phyloP scores from a whole-genome alignment of 2,329 filamentous ascomycete species.

The Tolypocladium ophioglossoides region DNA sequence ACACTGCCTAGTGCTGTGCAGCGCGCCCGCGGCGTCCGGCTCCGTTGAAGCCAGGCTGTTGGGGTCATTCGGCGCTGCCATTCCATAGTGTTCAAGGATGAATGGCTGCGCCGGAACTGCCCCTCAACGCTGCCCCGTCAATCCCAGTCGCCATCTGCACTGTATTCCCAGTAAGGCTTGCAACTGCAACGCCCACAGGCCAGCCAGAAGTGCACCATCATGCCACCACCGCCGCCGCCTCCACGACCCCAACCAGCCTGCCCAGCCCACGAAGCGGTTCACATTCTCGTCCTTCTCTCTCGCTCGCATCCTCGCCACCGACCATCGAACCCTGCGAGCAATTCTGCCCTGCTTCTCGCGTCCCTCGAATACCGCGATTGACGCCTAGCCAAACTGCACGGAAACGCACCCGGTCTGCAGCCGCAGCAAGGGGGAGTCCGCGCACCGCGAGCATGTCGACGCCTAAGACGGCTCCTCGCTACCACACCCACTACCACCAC shows the following conservation, averaged over 20 bases:
- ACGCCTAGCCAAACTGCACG: background rate
- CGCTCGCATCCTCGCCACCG: background rate
- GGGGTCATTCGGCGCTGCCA: background rate
- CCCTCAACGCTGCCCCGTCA: background rate
- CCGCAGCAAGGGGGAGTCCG: constrained; percentile 1
- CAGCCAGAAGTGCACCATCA: background rate
- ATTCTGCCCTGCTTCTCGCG: background rate
- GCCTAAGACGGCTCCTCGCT: constrained; percentile 61
- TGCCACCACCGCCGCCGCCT: background rate
- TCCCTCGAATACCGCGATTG: background rate
- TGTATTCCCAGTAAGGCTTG: background rate
- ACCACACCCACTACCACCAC: constrained; percentile 57
- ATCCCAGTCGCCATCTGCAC: background rate
- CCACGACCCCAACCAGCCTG: background rate
- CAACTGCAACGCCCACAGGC: background rate
- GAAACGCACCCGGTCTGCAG: constrained; percentile 1
- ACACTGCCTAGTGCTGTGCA: no score
- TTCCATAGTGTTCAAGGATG: background rate
- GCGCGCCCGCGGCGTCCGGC: background rate
- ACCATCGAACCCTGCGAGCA: background rate
- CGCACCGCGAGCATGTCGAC: constrained; percentile 54
- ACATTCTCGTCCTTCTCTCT: background rate
- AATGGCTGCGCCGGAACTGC: background rate
- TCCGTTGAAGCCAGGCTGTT: background rate
- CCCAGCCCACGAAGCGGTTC: background rate